These are phyloP conservation scores for Gnomoniopsis sp. DNA, from an alignment of 2,329 filamentous ascomycete species.

Conservation along the genomic window DNA sequence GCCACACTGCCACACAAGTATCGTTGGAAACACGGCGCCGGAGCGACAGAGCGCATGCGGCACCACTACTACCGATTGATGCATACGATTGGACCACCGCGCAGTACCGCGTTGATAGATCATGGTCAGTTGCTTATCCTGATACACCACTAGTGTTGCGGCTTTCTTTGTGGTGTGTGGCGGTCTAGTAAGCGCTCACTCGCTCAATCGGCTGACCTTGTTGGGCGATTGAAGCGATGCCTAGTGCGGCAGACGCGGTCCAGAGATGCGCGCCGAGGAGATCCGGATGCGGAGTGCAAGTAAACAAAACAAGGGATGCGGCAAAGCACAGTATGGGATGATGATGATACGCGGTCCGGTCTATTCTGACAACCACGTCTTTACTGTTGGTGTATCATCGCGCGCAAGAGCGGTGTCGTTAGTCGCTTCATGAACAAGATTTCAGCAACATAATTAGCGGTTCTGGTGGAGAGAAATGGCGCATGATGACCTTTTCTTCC, in stretches of 20 bases:
- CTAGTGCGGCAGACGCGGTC: neutral
- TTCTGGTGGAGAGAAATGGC: neutral
- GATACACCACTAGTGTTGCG: neutral
- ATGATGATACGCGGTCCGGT: neutral
- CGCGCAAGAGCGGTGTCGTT: constrained; percentile 4
- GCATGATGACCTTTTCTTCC: constrained; percentile 4
- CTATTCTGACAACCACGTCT: neutral
- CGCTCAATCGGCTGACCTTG: neutral
- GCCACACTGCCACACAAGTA: neutral
- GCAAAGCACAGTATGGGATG: neutral
- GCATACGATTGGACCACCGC: neutral
- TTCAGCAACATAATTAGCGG: neutral
- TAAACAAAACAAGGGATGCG: constrained; percentile 16
- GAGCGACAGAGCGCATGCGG: neutral
- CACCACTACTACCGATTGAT: neutral
- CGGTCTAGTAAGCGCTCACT: neutral
- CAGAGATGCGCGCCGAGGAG: neutral
- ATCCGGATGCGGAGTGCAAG: constrained; percentile 2
- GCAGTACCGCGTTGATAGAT: neutral
- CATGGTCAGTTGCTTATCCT: neutral
- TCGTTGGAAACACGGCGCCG: neutral
- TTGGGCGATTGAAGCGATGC: neutral
- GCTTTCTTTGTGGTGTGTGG: neutral
- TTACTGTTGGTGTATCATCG: neutral
- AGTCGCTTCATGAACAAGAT: neutral